phyloP scores from a whole-genome alignment of 2,329 filamentous ascomycete species.

The Aspergillus transmontanensis region DNA sequence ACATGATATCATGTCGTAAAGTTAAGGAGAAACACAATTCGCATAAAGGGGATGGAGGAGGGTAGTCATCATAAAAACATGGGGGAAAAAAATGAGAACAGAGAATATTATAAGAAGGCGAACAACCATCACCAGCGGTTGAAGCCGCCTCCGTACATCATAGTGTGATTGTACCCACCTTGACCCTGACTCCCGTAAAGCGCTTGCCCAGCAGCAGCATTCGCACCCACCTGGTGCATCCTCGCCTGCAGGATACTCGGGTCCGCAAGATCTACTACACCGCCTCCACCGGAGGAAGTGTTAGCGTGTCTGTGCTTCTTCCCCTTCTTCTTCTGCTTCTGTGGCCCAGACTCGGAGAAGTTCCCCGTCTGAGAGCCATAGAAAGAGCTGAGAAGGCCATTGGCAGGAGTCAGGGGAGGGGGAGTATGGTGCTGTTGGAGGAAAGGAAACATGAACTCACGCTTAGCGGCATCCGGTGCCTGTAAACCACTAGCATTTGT shows the following conservation, averaged over 20 bases:
- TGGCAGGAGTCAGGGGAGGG: constrained; percentile 87
- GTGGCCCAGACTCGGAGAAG: constrained; percentile 83
- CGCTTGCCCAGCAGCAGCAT: constrained; percentile 74
- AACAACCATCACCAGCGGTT: constrained; percentile 64
- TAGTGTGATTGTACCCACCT: constrained; percentile 88
- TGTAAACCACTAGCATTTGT: constrained; percentile 65
- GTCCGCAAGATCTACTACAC: constrained; percentile 99
- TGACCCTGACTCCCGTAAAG: constrained; percentile 82
- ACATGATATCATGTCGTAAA: constrained; percentile 39
- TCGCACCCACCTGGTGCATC: constrained; percentile 86
- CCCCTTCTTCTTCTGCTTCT: constrained; percentile 99
- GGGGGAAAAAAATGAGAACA: constrained; percentile 10
- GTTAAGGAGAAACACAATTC: constrained; percentile 24
- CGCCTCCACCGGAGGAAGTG: constrained; percentile 99
- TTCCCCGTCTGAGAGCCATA: constrained; percentile 83
- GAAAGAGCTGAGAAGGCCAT: constrained; percentile 87
- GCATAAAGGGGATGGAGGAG: constrained; percentile 25
- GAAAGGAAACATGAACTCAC: constrained; percentile 97
- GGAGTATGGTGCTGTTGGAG: constrained; percentile 86
- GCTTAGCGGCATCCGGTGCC: constrained; percentile 85
- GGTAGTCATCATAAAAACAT: constrained; percentile 25
- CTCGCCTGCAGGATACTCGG: constrained; percentile 98
- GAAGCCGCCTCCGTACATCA: constrained; percentile 76
- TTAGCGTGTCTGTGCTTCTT: constrained; percentile 99
- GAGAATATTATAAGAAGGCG: constrained; percentile 15